These are phyloP conservation scores for Phylloporus arenicola DNA, from an alignment of 768 basidiomycete species.

Conservation along the genomic window DNA sequence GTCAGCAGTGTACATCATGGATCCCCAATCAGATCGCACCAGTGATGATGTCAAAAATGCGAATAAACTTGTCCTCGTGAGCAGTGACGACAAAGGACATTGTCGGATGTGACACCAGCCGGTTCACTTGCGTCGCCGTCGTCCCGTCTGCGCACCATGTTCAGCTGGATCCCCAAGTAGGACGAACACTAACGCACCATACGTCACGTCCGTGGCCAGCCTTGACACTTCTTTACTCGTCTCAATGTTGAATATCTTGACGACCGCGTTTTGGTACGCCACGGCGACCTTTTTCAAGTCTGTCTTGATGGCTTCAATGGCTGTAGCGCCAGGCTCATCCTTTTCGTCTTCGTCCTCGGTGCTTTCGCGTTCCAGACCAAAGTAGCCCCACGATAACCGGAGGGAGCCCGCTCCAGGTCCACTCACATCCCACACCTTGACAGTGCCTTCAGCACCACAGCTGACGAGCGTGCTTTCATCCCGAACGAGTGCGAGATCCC, in stretches of 20 bases:
- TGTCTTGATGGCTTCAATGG: slow-evolving; percentile 76
- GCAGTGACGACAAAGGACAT: slow-evolving; percentile 84
- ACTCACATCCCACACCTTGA: slow-evolving; percentile 92
- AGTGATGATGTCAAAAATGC: slow-evolving; percentile 79
- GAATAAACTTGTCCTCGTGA: slow-evolving; percentile 90
- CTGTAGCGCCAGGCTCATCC: slow-evolving; percentile 59
- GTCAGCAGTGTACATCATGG: slow-evolving; percentile 2
- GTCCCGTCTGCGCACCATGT: slow-evolving; percentile 52
- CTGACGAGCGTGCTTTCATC: slow-evolving; percentile 83
- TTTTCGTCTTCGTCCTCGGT: slow-evolving; percentile 43
- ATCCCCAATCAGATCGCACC: slow-evolving; percentile 43
- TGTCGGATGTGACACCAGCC: slow-evolving; percentile 85
- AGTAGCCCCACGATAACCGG: slow-evolving; percentile 75
- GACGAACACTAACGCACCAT: slow-evolving; percentile 38
- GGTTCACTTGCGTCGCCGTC: slow-evolving; percentile 75
- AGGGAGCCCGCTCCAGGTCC: slow-evolving; percentile 56
- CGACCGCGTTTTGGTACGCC: slow-evolving; percentile 81
- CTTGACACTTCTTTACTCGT: slow-evolving; percentile 71
- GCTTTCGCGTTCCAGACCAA: slow-evolving; percentile 49
- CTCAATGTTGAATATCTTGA: slow-evolving; percentile 91
- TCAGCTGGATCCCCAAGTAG: slow-evolving; percentile 1
- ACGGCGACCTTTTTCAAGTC: slow-evolving; percentile 86
- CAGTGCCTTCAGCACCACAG: slow-evolving; percentile 84
- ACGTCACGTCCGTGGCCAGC: slow-evolving; percentile 53
- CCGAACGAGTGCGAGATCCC: slow-evolving; percentile 86